Conservation (phyloP, 2,329 filamentous ascomycete species). For the Colletotrichum godetiae region DNA sequence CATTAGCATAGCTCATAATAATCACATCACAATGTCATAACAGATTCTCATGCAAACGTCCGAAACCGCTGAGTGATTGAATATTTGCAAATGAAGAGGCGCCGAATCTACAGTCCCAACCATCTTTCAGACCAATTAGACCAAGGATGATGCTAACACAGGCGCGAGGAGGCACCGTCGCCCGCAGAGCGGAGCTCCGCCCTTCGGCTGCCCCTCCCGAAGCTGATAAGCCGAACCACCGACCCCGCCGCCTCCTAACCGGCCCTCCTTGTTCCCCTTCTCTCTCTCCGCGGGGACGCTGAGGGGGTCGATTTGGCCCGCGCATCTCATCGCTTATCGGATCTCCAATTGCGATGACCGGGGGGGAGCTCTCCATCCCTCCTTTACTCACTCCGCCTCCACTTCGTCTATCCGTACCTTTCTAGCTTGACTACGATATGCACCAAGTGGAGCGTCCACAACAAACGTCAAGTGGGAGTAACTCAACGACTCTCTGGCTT, state of each 20-base stretch:
- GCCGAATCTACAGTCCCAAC: not conserved
- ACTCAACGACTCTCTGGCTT: not conserved
- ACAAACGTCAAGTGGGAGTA: not conserved
- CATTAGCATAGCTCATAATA: not conserved
- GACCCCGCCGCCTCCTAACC: conserved; percentile 12
- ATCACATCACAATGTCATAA: not conserved
- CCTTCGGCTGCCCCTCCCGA: conserved; percentile 29
- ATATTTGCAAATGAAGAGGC: not conserved
- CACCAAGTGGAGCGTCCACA: not conserved
- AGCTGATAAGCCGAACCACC: conserved; percentile 13
- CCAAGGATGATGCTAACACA: not conserved
- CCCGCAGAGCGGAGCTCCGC: conserved; percentile 23
- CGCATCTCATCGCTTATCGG: not conserved
- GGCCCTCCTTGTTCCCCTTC: too few relatives aligned
- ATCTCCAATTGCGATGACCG: not conserved
- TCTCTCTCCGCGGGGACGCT: not conserved
- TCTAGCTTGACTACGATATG: not conserved
- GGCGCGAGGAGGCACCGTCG: not conserved
- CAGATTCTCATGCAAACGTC: not conserved
- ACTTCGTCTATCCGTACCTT: conserved; percentile 10
- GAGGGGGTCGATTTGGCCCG: not conserved
- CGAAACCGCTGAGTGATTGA: not conserved
- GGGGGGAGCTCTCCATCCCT: conserved; percentile 1
- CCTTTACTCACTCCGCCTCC: conserved; percentile 18
- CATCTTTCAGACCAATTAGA: not conserved